These are phyloP conservation scores for Penicillium crystallinum DNA, from an alignment of 495 filamentous ascomycete species.

Conservation along the genomic window DNA sequence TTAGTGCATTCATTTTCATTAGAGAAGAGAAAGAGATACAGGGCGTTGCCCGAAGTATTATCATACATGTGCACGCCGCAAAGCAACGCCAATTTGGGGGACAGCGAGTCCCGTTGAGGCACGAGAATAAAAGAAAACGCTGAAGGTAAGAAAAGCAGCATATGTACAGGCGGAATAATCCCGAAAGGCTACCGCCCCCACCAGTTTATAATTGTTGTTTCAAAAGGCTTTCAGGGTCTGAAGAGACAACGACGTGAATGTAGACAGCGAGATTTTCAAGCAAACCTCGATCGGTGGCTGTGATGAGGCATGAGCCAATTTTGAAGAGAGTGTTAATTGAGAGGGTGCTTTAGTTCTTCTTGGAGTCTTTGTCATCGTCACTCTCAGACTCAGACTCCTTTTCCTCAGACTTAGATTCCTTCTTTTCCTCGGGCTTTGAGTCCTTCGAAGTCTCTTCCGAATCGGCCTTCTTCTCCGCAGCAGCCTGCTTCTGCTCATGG, in stretches of 20 bases:
- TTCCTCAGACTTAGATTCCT: slow-evolving; percentile 12
- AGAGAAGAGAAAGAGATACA: slow-evolving; percentile 7
- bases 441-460: slow-evolving; percentile 11
- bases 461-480: slow-evolving; percentile 10
- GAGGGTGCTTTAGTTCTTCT: slow-evolving; percentile 7
- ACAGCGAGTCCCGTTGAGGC: background rate
- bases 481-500: slow-evolving; percentile 16
- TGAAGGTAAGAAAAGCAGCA: slow-evolving; percentile 6
- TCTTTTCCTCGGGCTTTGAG: slow-evolving; percentile 11
- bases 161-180: slow-evolving; percentile 10
- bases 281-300: background rate
- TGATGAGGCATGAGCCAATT: background rate
- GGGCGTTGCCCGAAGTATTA: background rate
- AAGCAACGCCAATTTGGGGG: slow-evolving; percentile 8
- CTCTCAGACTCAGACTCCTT: no score
- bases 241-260: background rate
- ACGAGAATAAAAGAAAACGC: slow-evolving; percentile 17
- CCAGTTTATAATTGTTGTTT: slow-evolving; percentile 1
- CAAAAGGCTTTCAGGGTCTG: background rate
- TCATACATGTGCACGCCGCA: slow-evolving; percentile 1
- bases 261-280: background rate
- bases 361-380: slow-evolving; percentile 4
- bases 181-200: background rate
- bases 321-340: background rate
- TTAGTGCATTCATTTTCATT: background rate